Conservation (phyloP, 1,284 basidiomycete species). For the Ceratobasidium sp. region DNA sequence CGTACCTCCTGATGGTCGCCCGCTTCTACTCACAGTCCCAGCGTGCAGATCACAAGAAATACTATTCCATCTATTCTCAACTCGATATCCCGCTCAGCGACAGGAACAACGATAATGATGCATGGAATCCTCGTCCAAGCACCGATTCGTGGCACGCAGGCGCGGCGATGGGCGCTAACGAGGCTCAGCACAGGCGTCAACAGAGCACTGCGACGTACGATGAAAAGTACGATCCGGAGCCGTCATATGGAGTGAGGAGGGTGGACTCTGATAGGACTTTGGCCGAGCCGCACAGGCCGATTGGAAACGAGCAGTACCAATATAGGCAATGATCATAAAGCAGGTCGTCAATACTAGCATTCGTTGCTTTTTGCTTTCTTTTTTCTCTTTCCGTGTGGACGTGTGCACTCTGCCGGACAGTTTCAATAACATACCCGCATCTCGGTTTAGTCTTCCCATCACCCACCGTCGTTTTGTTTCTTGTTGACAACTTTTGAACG, state of each 20-base stretch:
- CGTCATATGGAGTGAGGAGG: conserved; percentile 39
- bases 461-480: conserved; percentile 30
- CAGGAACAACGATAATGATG: conserved; percentile 60
- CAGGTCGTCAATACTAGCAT: too few relatives aligned
- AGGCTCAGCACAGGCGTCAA: conserved; percentile 41
- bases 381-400: conserved; percentile 8
- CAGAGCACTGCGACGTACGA: conserved; percentile 41
- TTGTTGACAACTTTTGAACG: neutral
- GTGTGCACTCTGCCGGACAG: conserved; percentile 22
- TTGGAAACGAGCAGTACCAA: conserved; percentile 40
- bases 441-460: conserved; percentile 18
- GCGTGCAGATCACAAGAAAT: conserved; percentile 77
- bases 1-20: conserved; percentile 72
- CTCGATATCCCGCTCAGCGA: conserved; percentile 65
- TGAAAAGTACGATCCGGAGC: conserved; percentile 38
- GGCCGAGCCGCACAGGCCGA: conserved; percentile 30
- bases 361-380: neutral
- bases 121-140: conserved; percentile 69
- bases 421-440: conserved; percentile 34
- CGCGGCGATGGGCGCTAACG: conserved; percentile 42
- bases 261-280: conserved; percentile 5
- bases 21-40: conserved; percentile 76
- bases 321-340: conserved; percentile 4
- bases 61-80: conserved; percentile 68
- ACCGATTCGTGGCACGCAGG: conserved; percentile 44